Percentiles rank a stretch among this genome's conserved stretches.
phyloP scores from a whole-genome alignment of 257 asterid genomes.

The Catharanthus roseus region DNA sequence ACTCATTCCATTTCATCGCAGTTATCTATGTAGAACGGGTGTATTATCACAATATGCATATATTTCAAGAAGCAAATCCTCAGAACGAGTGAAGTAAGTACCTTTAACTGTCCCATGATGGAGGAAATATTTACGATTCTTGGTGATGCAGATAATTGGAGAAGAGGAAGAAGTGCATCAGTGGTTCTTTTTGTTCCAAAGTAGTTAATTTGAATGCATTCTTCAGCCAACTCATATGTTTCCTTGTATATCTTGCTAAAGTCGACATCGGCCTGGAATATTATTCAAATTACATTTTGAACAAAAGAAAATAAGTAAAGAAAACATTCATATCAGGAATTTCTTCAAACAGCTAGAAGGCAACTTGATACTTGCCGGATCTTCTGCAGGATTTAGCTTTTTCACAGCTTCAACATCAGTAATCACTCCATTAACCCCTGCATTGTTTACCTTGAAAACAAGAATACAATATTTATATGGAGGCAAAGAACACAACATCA shows the following conservation, averaged over 20 bases:
- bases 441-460: constrained; percentile 42
- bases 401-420: background rate
- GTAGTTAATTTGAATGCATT: constrained; percentile 47
- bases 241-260: background rate
- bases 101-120: constrained; percentile 36
- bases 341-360: background rate
- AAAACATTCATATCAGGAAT: too few relatives aligned
- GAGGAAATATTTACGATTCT: constrained; percentile 63
- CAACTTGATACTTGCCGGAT: background rate
- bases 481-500: too few relatives aligned
- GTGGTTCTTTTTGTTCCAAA: constrained; percentile 40
- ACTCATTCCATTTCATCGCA: too few relatives aligned
- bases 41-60: too few relatives aligned
- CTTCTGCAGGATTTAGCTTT: too few relatives aligned
- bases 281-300: background rate
- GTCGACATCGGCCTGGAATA: background rate
- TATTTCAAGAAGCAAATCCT: too few relatives aligned
- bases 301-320: background rate
- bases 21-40: too few relatives aligned
- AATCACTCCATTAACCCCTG: constrained; percentile 30
- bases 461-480: too few relatives aligned
- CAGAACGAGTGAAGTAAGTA: background rate
- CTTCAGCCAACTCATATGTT: constrained; percentile 33
- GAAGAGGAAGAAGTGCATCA: constrained; percentile 44
- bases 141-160: constrained; percentile 51